Base-by-base conservation (phyloP, 208 protist species). In the Herpetomonas muscarum region DNA sequence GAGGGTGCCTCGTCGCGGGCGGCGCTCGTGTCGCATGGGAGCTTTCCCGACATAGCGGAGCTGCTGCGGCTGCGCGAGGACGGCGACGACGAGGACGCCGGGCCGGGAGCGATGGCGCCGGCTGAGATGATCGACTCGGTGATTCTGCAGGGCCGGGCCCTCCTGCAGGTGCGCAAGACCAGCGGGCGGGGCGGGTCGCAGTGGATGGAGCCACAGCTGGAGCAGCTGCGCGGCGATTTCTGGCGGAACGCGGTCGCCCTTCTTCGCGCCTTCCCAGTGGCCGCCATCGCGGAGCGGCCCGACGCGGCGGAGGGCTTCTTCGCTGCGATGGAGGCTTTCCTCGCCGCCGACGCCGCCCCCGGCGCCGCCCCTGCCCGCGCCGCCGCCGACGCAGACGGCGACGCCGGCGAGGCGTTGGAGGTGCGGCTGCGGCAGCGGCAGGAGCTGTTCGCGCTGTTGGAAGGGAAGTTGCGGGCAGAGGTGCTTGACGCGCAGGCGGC, bases 371-470 rank as follows among this genome's bases (percentile, higher is more conserved):
- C 36, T 1, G 31, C 4, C 22, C 32, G 13, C 45, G n/a, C 17
- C 2, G 44, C 25, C 12, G 30, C 22, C 55, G 29, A 15, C 34
- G 44, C 13, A 2, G 51, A 42, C 24, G 58, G 28, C 32, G 48
- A 61, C 54, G 54, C 53, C 29, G 39, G 49, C 28, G 52, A 29
- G 41, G 47, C 34, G 13, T 44, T 49, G 7, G 21, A 56, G 53
- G 74, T 60, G 30, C 26, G 45, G n/a, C 55, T 42, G 41, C 31
- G 10, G 59, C 49, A 12, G 60, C 64, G 50, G 30, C 66, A 36
- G 28, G 48, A 3, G 37, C 51, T 91, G 36, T 91, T 79, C 76
- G 22, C n/a, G 26, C 56, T 76, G 26, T 49, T 91, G 26, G 50
- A 55, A 1, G n/a, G 25, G 21, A 74, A 72, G 60, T 84, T 74